Evolutionary conservation across 352 stramenopile genomes (phyloP).

Genomic region (Globisporangium perplexum): DNA sequence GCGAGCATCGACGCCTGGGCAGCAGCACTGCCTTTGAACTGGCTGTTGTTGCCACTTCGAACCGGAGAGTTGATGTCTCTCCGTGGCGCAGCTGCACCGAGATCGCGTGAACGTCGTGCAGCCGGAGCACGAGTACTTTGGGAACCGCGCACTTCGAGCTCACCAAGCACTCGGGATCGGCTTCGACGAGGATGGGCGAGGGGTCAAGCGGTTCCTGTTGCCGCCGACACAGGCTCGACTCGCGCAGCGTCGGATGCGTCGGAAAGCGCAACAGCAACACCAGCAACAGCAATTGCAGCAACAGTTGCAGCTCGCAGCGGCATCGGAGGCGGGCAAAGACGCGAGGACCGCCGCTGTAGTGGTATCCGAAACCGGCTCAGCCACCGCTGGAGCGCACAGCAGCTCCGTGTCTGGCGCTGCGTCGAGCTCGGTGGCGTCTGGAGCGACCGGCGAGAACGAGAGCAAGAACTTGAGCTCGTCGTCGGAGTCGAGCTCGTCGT

Average conservation of each 20-base stretch:
- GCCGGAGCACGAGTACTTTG: conserved; percentile 51
- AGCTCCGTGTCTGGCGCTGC: conserved; percentile 1
- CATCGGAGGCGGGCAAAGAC: conserved; percentile 10
- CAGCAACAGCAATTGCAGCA: conserved; percentile 15
- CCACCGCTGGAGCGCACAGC: not conserved
- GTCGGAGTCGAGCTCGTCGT: conserved; percentile 77
- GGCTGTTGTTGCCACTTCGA: not conserved
- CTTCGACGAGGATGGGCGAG: conserved; percentile 41
- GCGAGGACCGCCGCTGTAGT: conserved; percentile 13
- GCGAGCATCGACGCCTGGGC: not conserved
- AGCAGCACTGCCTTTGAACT: not conserved
- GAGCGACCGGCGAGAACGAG: conserved; percentile 29
- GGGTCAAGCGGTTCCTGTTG: conserved; percentile 32
- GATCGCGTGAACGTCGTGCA: conserved; percentile 57
- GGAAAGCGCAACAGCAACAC: conserved; percentile 25
- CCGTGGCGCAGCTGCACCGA: conserved; percentile 39
- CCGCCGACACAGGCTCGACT: conserved; percentile 23
- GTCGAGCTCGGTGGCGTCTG: not conserved
- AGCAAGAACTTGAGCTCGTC: conserved; percentile 59
- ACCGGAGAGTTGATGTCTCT: not conserved
- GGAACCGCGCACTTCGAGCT: conserved; percentile 22
- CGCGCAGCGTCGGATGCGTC: conserved; percentile 25
- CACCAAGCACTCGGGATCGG: conserved; percentile 16
- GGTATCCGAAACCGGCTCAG: not conserved
- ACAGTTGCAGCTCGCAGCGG: conserved; percentile 7